phyloP scores from a whole-genome alignment of 208 protist species.

The Histomonas meleagridis region DNA sequence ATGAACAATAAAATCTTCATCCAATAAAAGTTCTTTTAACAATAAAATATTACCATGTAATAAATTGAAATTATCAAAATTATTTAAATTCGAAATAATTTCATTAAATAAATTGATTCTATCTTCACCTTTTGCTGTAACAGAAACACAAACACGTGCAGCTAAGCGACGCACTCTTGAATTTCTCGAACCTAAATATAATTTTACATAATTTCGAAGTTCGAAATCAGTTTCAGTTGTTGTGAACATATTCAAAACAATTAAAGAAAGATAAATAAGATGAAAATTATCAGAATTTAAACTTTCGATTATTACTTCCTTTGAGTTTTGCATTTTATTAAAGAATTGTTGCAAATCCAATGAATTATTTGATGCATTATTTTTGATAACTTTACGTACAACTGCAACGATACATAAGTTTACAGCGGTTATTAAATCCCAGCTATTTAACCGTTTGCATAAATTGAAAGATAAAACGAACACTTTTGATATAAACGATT shows the following conservation, averaged over 20 bases:
- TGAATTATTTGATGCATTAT: not conserved
- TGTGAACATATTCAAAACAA: not conserved
- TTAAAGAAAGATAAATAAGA: not conserved
- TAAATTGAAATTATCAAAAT: not conserved
- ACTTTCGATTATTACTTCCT: not conserved
- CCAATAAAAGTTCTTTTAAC: not conserved
- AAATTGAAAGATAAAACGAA: not conserved
- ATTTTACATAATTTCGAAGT: not conserved
- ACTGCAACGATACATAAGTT: not conserved
- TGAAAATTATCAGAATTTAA: not conserved
- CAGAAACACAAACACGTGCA: not conserved
- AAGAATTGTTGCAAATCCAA: not conserved
- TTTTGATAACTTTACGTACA: not conserved
- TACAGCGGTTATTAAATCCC: not conserved
- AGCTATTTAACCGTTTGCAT: not conserved
- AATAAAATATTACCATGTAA: not conserved
- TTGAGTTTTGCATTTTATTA: not conserved
- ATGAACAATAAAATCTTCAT: not conserved
- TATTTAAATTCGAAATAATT: not conserved
- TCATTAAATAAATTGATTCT: not conserved
- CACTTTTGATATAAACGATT: not conserved
- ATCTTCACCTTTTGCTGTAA: not conserved
- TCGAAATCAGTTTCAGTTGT: not conserved
- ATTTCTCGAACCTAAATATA: not conserved
- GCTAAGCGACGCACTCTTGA: not conserved